phyloP scores from a whole-genome alignment of 495 filamentous ascomycete genomes.

The Hypoxylon rickii region DNA sequence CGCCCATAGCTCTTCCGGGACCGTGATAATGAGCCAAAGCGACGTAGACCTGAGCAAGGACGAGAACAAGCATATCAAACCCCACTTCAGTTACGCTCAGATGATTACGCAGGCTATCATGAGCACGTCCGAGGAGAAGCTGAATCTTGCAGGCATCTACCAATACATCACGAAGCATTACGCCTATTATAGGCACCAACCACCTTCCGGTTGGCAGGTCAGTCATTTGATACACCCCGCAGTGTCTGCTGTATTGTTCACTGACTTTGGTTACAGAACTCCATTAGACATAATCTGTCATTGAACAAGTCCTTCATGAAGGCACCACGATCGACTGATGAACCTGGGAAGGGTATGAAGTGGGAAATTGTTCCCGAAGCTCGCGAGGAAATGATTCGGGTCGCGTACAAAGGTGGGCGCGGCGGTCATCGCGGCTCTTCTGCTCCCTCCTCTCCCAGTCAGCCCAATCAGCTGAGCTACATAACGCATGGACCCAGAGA shows the following conservation, averaged over 20 bases:
- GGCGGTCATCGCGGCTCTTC: slow-evolving; percentile 63
- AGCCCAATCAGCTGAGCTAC: slow-evolving; percentile 50
- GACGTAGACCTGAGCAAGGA: slow-evolving; percentile 85
- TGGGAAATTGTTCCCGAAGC: slow-evolving; percentile 86
- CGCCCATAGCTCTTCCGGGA: slow-evolving; percentile 45
- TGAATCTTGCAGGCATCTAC: slow-evolving; percentile 89
- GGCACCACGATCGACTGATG: slow-evolving; percentile 85
- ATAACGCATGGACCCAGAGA: slow-evolving; percentile 53
- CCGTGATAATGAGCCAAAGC: slow-evolving; percentile 52
- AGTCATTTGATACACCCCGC: slow-evolving; percentile 29
- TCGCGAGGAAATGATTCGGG: slow-evolving; percentile 69
- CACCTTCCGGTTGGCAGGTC: slow-evolving; percentile 82
- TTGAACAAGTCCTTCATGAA: slow-evolving; percentile 92
- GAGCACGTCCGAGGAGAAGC: slow-evolving; percentile 77
- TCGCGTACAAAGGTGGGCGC: slow-evolving; percentile 54
- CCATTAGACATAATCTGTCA: slow-evolving; percentile 94
- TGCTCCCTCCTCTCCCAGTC: slow-evolving; percentile 59
- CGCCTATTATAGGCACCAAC: slow-evolving; percentile 84
- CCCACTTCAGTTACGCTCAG: slow-evolving; percentile 93
- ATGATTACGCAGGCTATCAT: slow-evolving; percentile 96
- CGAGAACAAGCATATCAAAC: slow-evolving; percentile 84
- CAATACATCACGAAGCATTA: slow-evolving; percentile 86
- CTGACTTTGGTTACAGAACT: slow-evolving; percentile 66
- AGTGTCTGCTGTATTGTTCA: not conserved
- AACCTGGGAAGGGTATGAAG: slow-evolving; percentile 98